These are phyloP conservation scores for Sphagnurus paluster DNA, from an alignment of 1,284 basidiomycete species.

Conservation along the genomic window DNA sequence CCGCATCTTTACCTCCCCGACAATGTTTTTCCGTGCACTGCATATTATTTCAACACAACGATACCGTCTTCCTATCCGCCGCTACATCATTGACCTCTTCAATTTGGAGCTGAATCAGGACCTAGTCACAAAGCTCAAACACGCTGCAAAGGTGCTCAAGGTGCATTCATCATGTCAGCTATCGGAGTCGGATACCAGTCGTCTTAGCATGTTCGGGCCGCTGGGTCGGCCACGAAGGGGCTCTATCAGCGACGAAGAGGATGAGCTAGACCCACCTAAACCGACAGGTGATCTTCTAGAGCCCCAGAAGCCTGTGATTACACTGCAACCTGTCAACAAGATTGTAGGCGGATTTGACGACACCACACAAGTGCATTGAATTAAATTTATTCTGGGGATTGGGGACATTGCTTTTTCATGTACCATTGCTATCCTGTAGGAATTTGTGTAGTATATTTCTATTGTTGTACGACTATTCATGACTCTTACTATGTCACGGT, in stretches of 20 bases:
- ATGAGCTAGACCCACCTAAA: conserved; percentile 47
- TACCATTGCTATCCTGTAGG: background rate
- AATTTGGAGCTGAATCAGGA: conserved; percentile 72
- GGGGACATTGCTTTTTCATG: conserved; percentile 5
- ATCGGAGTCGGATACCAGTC: conserved; percentile 44
- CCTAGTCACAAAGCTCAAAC: conserved; percentile 51
- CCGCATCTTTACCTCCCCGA: conserved; percentile 74
- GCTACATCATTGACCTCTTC: conserved; percentile 93
- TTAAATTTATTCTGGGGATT: conserved; percentile 15
- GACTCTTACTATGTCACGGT: background rate
- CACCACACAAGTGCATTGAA: conserved; percentile 7
- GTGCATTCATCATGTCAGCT: conserved; percentile 50
- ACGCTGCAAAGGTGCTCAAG: conserved; percentile 49
- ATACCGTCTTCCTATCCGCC: conserved; percentile 87
- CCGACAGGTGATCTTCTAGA: conserved; percentile 34
- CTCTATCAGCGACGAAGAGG: conserved; percentile 65
- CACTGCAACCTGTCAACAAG: conserved; percentile 56
- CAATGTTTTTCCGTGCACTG: conserved; percentile 81
- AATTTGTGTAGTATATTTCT: conserved; percentile 7
- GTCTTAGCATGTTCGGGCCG: conserved; percentile 60
- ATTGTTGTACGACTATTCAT: background rate
- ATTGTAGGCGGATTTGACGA: conserved; percentile 63
- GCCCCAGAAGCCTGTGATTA: conserved; percentile 48
- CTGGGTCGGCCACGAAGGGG: conserved; percentile 45
- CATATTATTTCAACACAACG: conserved; percentile 86